Evolutionary conservation across 345 rosid genomes (phyloP), one percentile per base, ranked within the genome.

Genomic region (Populus deltoides): DNA sequence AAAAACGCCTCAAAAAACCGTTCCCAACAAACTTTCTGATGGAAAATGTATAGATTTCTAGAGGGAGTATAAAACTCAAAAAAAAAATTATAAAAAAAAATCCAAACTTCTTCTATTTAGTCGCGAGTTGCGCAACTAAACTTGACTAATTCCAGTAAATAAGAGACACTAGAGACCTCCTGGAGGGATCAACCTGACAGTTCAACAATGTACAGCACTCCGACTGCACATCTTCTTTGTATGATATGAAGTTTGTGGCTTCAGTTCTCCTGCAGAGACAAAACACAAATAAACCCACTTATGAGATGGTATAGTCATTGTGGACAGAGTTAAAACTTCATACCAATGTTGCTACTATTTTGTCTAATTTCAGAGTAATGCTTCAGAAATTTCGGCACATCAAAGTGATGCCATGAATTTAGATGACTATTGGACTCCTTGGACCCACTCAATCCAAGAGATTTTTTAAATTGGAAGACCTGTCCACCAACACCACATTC

Each of bases 161-260:
- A 62, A 74, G 75, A 78, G 74, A 78, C 73, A 80, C 84, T 73
- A 80, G 62, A 74, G 22, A 33, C 41, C 61, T 61, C 15, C 73
- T n/a, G 80, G 77, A 77, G 74, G 74, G 80, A 80, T 77, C 83
- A 68, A 70, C 84, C 85, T 68, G 55, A 61, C 74, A 78, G 72
- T 75, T 59, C 36, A 45, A 66, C 69, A 75, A 66, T 59, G 49
- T 68, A 39, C 45, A 27, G 18, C 82, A 57, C 66, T 41, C 51
- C 47, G 41, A 62, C 66, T 24, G 27, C 45, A 76, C 35, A 73
- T 78, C 73, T 35, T 77, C 77, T 66, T 70, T 74, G 22, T 55
- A 77, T 35, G 76, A 36, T 17, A 47, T 27, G n/a, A 57, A n/a
- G n/a, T 17, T 38, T 38, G 70, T 80, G 67, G 81, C 79, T 78